Evolutionary conservation across 1,139 yeast species (phyloP).

Genomic region (Pichia sp.): DNA sequence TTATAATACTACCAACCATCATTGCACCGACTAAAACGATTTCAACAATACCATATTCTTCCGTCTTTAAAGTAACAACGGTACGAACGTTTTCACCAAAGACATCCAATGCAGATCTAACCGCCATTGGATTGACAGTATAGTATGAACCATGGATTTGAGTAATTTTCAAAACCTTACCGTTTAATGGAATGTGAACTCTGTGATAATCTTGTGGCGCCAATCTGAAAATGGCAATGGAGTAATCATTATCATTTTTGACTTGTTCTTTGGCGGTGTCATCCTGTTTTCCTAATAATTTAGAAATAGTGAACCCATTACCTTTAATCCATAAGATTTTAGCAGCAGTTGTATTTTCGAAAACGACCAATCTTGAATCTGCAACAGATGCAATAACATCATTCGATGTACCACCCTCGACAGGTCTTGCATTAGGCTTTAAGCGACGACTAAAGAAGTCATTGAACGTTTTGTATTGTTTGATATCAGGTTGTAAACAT

Average conservation of each 20-base stretch:
- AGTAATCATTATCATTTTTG: constrained; percentile 43
- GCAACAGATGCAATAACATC: constrained; percentile 71
- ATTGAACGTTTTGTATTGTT: constrained; percentile 68
- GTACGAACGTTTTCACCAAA: constrained; percentile 89
- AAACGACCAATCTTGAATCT: constrained; percentile 82
- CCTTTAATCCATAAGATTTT: constrained; percentile 92
- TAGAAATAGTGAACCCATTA: constrained; percentile 63
- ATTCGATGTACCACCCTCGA: constrained; percentile 51
- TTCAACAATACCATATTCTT: constrained; percentile 71
- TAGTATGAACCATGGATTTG: constrained; percentile 87
- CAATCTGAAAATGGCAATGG: constrained; percentile 76
- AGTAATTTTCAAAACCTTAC: constrained; percentile 62
- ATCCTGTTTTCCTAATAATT: constrained; percentile 50
- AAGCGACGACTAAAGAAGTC: constrained; percentile 85
- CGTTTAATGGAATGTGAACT: constrained; percentile 86
- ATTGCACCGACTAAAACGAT: constrained; percentile 92
- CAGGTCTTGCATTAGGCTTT: constrained; percentile 65
- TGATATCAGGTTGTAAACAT: constrained; percentile 50
- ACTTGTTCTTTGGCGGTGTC: not conserved
- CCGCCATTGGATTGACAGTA: constrained; percentile 97
- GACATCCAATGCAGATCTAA: constrained; percentile 83
- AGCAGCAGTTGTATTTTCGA: constrained; percentile 59
- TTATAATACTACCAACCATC: constrained; percentile 94
- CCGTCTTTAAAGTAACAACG: constrained; percentile 71
- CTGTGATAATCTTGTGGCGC: constrained; percentile 99